Evolutionary conservation across 2,329 filamentous ascomycete genomes (phyloP), one percentile per base, ranked within the genome.

Genomic region (Arthrobotrys entomopaga): DNA sequence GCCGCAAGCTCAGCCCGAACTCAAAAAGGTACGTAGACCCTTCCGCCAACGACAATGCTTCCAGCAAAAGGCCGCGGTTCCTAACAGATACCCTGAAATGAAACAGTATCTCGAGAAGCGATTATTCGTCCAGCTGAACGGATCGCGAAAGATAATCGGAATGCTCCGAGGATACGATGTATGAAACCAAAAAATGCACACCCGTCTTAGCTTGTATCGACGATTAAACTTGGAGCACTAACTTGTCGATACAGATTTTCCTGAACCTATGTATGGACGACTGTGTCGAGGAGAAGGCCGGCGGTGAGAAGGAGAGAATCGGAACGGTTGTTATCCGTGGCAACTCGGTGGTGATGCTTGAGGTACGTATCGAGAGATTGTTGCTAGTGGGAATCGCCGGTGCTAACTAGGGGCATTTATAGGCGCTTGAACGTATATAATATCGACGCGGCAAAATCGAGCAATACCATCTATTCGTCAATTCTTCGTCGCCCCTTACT

Each of bases 261-360:
- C 85, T 99, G 80, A 99, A 99, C 84, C 93, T 99, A 81, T 95
- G 99, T 49, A 87, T 99, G 22, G 96, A 99, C 82, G 95, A 99
- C 79, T 94, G 95, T 19, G 89, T 97, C 53, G 95, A 99, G 82
- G 93, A 97, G 85, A 97, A 96, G 83, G 86, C 90, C 19, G 91
- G 91, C 76, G 93, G 93, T 73, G 93, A 96, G 84, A 97, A 97
- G 84, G 89, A 91, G 77, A 87, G 89, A 79, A 86, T 98, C 73
- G 95, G 95, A 81, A 97, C 96, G 90, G 91, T 96, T 75, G 94
- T 97, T 77, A 97, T 99, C 80, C 91, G 96, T 79, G 95, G 95
- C 77, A 99, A 99, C 84, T 97, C 94, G 1, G 93, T 99, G 24
- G 93, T 99, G 65, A 97, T 99, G 94, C 87, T 99, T 65, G 96